Conservation (phyloP, 2,329 filamentous ascomycete species). For the Myriosclerotinia duriaeana region DNA sequence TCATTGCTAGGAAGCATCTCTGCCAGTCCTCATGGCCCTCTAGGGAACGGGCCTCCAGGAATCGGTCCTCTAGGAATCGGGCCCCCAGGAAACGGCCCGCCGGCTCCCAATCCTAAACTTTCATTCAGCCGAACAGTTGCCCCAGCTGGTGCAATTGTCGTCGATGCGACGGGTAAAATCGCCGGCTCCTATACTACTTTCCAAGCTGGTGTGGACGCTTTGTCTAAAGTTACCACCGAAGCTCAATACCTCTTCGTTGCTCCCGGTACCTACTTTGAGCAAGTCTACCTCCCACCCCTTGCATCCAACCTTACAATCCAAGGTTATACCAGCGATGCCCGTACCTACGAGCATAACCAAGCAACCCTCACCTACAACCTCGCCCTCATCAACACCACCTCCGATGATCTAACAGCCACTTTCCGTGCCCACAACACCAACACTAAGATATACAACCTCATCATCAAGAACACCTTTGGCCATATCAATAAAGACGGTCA, state of each 20-base stretch:
- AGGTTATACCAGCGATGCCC: conserved; percentile 50
- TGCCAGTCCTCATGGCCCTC: conserved; percentile 1
- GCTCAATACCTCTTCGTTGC: conserved; percentile 56
- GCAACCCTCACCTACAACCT: conserved; percentile 48
- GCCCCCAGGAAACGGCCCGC: too few relatives aligned
- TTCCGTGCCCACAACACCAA: conserved; percentile 44
- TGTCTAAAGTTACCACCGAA: conserved; percentile 46
- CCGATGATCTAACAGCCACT: conserved; percentile 45
- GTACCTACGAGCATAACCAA: conserved; percentile 49
- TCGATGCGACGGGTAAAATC: conserved; percentile 44
- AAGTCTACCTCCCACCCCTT: conserved; percentile 52
- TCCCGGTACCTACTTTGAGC: conserved; percentile 56
- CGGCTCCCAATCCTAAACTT: neutral
- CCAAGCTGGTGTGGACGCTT: conserved; percentile 37
- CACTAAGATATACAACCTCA: conserved; percentile 59
- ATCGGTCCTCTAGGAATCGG: too few relatives aligned
- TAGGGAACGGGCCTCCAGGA: too few relatives aligned
- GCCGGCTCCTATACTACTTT: conserved; percentile 29
- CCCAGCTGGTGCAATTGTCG: conserved; percentile 48
- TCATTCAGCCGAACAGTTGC: conserved; percentile 42
- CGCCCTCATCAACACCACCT: conserved; percentile 44
- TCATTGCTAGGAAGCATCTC: conserved; percentile 9
- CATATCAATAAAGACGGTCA: conserved; percentile 46
- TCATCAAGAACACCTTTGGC: conserved; percentile 43
- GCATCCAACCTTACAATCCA: conserved; percentile 53